These are phyloP conservation scores for Pseudocercospora fuligena DNA, from an alignment of 2,329 filamentous ascomycete species.

Conservation along the genomic window DNA sequence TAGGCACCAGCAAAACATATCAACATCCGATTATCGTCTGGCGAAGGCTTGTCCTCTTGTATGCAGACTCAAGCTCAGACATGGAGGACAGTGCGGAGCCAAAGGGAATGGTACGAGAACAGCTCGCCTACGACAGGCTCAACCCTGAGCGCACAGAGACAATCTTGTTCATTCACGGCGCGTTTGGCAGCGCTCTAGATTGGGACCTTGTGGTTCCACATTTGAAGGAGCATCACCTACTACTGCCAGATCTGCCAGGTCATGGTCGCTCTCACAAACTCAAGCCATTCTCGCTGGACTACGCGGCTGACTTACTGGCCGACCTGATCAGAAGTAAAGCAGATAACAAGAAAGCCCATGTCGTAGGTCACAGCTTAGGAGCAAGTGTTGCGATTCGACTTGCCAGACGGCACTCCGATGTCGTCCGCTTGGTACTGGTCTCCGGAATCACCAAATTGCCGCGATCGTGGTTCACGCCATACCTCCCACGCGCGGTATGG, in stretches of 20 bases:
- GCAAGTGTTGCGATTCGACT: conserved; percentile 34
- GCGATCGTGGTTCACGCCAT: conserved; percentile 10
- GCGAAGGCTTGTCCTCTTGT: not conserved
- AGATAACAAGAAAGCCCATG: conserved; percentile 27
- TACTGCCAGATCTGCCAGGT: conserved; percentile 33
- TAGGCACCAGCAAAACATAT: not conserved
- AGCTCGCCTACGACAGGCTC: conserved; percentile 19
- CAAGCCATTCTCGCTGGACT: conserved; percentile 29
- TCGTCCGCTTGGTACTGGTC: conserved; percentile 32
- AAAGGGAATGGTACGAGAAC: not conserved
- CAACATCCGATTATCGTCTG: not conserved
- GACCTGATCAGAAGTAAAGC: conserved; percentile 30
- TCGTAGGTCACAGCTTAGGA: conserved; percentile 37
- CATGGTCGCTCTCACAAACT: conserved; percentile 31
- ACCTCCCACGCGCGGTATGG: conserved; percentile 28
- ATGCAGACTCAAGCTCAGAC: not conserved
- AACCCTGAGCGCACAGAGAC: conserved; percentile 22
- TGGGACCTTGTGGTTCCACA: conserved; percentile 33
- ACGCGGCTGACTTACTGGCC: conserved; percentile 29
- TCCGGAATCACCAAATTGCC: conserved; percentile 30
- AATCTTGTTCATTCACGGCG: conserved; percentile 36
- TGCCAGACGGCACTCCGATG: conserved; percentile 26
- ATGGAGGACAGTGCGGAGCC: not conserved
- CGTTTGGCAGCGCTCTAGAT: conserved; percentile 24
- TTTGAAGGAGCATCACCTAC: conserved; percentile 31